Evolutionary conservation across 2,329 filamentous ascomycete genomes (phyloP), one percentile per base, ranked within the genome.

Genomic region (Claviceps spartinae): DNA sequence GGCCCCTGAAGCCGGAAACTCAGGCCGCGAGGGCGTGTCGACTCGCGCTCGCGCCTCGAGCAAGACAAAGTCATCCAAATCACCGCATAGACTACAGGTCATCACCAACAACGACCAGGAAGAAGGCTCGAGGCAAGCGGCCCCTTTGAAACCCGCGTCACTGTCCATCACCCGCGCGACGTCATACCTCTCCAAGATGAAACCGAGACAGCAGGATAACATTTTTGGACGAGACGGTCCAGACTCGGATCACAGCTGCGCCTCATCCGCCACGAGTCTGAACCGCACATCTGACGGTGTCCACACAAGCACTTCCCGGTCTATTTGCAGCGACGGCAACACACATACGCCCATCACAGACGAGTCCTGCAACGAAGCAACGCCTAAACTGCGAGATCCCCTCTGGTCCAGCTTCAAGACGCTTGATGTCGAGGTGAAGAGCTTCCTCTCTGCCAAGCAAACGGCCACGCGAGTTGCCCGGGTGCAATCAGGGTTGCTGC

Each of bases 401-500:
- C 66, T 81, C 22, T 79, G 75, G 75, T 71, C 72, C 5, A 67
- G 69, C 3, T 81, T 81, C 63, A 76, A 74, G 56, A 70, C 70
- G 13, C 66, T 81, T 22, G 77, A 81, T 46, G 61, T 70, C n/a
- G 69, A 71, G 37, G 62, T 64, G 36, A 64, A 60, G 67, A 73
- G 67, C 56, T 94, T 95, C 60, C 77, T 83, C 56, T 74, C 79
- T 53, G 22, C 79, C 14, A 94, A 89, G 66, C 81, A 83, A 37
- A 85, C 72, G 8, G 73, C 83, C 1, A 72, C 89, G 58, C 89
- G 88, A 62, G 85, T 88, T 56, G 83, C 81, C 56, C 77, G 90
- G 46, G 77, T 95, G 52, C 82, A 88, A 38, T 76, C 75, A 7
- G 75, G 78, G 1, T 73, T 95, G 4, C 67, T 95, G 18, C 86